Percentiles rank a stretch among this genome's conserved stretches.
phyloP scores from a whole-genome alignment of 2,329 filamentous ascomycete species.

The Laburnicola sp. region DNA sequence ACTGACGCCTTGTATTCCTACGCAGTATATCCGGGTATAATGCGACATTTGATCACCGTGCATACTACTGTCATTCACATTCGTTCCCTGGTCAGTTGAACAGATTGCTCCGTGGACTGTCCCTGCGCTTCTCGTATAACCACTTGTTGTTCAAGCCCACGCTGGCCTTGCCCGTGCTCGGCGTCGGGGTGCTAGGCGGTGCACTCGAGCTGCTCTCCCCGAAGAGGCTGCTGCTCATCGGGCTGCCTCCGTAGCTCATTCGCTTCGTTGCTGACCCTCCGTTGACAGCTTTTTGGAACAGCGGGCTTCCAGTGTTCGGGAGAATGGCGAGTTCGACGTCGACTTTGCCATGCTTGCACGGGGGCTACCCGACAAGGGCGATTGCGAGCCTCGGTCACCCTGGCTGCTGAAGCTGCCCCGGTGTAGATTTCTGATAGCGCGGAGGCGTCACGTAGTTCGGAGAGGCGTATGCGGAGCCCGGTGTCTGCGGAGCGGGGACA shows the following conservation, averaged over 20 bases:
- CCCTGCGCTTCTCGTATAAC: conserved; percentile 81
- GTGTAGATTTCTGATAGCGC: conserved; percentile 77
- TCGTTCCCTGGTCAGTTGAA: conserved; percentile 26
- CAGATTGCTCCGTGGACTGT: conserved; percentile 48
- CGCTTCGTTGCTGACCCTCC: conserved; percentile 56
- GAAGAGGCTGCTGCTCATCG: conserved; percentile 50
- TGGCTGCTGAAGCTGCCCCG: conserved; percentile 61
- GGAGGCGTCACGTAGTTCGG: conserved; percentile 79
- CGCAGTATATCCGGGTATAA: conserved; percentile 42
- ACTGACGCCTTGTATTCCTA: conserved; percentile 20
- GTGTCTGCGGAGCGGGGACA: conserved; percentile 59
- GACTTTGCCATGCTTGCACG: conserved; percentile 31
- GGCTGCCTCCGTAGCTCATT: conserved; percentile 61
- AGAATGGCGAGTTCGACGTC: conserved; percentile 51
- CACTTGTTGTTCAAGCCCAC: conserved; percentile 89
- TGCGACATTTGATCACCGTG: conserved; percentile 7
- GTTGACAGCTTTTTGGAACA: conserved; percentile 70
- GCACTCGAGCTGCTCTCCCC: conserved; percentile 46
- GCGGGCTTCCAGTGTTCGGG: conserved; percentile 55
- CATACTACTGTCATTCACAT: conserved; percentile 1
- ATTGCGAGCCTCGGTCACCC: conserved; percentile 46
- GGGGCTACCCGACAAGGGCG: conserved; percentile 63
- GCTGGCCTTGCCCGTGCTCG: conserved; percentile 62
- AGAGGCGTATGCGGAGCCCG: conserved; percentile 56
- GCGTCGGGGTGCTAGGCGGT: conserved; percentile 68